phyloP scores from a whole-genome alignment of 345 rosid species.

The Syzygium oleosum region DNA sequence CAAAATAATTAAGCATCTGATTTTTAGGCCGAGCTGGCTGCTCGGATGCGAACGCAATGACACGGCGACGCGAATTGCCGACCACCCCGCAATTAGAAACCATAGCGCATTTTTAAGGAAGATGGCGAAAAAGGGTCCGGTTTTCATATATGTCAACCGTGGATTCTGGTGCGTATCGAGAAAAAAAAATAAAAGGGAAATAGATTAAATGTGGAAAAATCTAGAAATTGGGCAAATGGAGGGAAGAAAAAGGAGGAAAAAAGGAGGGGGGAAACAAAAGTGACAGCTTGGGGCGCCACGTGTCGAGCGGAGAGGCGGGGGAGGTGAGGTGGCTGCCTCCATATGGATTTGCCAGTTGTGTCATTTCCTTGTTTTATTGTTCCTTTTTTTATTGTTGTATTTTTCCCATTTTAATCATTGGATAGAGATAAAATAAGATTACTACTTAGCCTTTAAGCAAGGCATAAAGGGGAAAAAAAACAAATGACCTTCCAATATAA shows the following conservation, averaged over 20 bases:
- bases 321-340: not conserved
- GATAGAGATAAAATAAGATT: not conserved
- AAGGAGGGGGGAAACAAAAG: not conserved
- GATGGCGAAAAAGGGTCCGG: not conserved
- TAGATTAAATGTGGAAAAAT: too few species aligned
- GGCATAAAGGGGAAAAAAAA: accelerated
- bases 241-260: too few species aligned
- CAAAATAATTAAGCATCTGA: too few species aligned
- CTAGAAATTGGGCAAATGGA: too few species aligned
- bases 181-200: too few species aligned
- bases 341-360: not conserved
- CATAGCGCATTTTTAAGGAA: not conserved
- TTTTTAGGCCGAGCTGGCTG: not conserved
- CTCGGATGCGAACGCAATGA: not conserved
- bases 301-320: not conserved
- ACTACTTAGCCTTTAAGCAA: not conserved
- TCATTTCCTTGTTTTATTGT: not conserved
- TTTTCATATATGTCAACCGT: not conserved
- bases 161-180: not conserved
- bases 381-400: not conserved
- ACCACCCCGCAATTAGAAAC: not conserved
- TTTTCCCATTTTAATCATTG: not conserved
- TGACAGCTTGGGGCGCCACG: not conserved
- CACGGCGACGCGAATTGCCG: not conserved
- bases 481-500: not conserved